phyloP scores from a whole-genome alignment of 2,329 filamentous ascomycete species.

The Fusarium sp. region DNA sequence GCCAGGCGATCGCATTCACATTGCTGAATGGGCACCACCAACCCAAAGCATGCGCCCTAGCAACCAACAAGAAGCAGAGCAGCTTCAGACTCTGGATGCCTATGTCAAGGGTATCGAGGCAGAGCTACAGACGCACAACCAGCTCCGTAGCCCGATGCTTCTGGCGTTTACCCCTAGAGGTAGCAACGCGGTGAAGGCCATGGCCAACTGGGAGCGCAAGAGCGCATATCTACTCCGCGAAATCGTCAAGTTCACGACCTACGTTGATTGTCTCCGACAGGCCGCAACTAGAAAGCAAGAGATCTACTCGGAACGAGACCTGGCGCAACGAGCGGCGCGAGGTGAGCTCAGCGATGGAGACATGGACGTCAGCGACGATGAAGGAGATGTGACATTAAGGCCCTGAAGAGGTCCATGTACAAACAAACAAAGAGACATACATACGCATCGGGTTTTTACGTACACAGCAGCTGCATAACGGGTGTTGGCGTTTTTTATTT shows the following conservation, averaged over 20 bases:
- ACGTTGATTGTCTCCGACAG: conserved; percentile 83
- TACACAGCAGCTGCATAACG: conserved; percentile 19
- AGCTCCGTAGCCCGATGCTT: conserved; percentile 85
- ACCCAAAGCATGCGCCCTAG: conserved; percentile 90
- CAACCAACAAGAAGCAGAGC: conserved; percentile 80
- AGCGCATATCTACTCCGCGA: conserved; percentile 90
- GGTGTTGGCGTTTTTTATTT: conserved; percentile 25
- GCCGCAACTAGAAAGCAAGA: conserved; percentile 76
- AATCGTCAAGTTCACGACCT: conserved; percentile 96
- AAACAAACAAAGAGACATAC: conserved; percentile 25
- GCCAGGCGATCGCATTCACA: conserved; percentile 84
- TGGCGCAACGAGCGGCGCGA: conserved; percentile 60
- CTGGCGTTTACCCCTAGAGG: conserved; percentile 89
- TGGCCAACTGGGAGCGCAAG: conserved; percentile 98
- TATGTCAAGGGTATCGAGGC: conserved; percentile 90
- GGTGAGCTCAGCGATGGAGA: conserved; percentile 59
- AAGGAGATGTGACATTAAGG: conserved; percentile 51
- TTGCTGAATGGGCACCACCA: conserved; percentile 90
- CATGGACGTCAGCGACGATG: conserved; percentile 50
- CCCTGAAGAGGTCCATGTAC: conserved; percentile 42
- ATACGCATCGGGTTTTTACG: conserved; percentile 18
- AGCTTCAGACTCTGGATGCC: conserved; percentile 76
- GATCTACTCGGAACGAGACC: conserved; percentile 72
- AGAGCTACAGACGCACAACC: conserved; percentile 88
- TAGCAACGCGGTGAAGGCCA: conserved; percentile 81